Percentiles rank a stretch among this genome's conserved stretches.
These are phyloP conservation scores for Erythrobasidium yunnanense DNA, from an alignment of 768 basidiomycete species.

Conservation along the genomic window DNA sequence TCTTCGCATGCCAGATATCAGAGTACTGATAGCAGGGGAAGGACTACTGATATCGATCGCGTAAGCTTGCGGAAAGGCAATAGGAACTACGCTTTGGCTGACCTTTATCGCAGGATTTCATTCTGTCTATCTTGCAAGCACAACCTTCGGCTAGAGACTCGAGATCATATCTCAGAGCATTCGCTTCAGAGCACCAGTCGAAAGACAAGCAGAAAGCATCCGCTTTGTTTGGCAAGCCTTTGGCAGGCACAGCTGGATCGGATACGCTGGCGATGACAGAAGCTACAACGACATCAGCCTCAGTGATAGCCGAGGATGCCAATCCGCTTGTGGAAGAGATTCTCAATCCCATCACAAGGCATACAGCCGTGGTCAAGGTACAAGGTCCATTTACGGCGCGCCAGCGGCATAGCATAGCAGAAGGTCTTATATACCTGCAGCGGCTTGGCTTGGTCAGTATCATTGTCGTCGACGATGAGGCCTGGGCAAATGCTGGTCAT, in stretches of 20 bases:
- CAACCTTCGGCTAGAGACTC: conserved; percentile 86
- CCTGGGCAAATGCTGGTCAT: conserved; percentile 42
- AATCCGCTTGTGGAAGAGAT: conserved; percentile 15
- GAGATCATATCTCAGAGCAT: conserved; percentile 79
- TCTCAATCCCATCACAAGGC: conserved; percentile 58
- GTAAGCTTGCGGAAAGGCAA: no score
- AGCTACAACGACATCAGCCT: not conserved
- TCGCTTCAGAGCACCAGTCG: conserved; percentile 49
- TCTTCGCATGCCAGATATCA: not conserved
- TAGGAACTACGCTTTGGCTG: not conserved
- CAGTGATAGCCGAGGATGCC: not conserved
- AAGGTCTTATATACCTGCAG: conserved; percentile 87
- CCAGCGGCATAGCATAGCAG: conserved; percentile 84
- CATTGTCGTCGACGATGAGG: conserved; percentile 84
- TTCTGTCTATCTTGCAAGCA: conserved; percentile 82
- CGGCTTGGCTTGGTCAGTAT: conserved; percentile 91
- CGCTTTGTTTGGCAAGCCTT: not conserved
- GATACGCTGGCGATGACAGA: not conserved
- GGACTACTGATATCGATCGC: not conserved
- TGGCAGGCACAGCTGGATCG: not conserved
- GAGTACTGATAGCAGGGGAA: not conserved
- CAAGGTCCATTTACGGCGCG: conserved; percentile 90
- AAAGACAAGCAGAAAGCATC: conserved; percentile 39
- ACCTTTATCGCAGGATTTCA: conserved; percentile 62
- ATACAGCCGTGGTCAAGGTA: conserved; percentile 89